A percentile compares a stretch with the other conserved stretches of the same genome.
Evolutionary conservation across 768 basidiomycete genomes (phyloP).

Genomic region (Kondoa subrosea): DNA sequence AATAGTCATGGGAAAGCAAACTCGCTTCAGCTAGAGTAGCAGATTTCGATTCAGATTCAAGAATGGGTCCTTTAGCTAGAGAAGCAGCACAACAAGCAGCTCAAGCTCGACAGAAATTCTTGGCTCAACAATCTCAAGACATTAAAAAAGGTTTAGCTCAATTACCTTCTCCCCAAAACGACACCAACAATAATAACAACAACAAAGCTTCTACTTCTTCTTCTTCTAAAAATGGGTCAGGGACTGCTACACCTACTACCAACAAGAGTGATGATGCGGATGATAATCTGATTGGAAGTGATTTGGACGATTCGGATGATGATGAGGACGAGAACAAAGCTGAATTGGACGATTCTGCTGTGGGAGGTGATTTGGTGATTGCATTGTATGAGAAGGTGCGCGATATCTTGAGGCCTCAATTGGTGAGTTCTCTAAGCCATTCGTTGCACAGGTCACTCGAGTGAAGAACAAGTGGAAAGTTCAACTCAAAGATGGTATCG

Average conservation of each 20-base stretch:
- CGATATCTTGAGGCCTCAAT: conserved; percentile 3
- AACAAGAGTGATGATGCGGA: conserved; percentile 22
- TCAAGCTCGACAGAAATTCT: not conserved
- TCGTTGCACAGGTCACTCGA: conserved; percentile 58
- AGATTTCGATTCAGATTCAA: conserved; percentile 47
- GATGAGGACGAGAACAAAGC: conserved; percentile 69
- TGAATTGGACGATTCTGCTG: conserved; percentile 55
- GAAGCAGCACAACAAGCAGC: not conserved
- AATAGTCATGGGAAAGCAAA: conserved; percentile 89
- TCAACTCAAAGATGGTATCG: conserved; percentile 90
- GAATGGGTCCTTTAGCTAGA: conserved; percentile 19
- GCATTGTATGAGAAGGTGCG: conserved; percentile 95
- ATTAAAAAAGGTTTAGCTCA: conserved; percentile 28
- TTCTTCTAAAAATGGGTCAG: not conserved
- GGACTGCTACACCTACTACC: not conserved
- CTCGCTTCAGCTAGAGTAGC: conserved; percentile 87
- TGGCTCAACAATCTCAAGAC: conserved; percentile 4
- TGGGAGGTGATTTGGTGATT: conserved; percentile 74
- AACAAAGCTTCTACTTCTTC: not conserved
- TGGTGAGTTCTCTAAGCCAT: conserved; percentile 1
- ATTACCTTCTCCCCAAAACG: too few relatives aligned
- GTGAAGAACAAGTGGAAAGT: conserved; percentile 99
- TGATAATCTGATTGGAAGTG: conserved; percentile 80
- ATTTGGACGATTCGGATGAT: conserved; percentile 75
- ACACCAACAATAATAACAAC: too few relatives aligned